A percentile compares a stretch with the other conserved stretches of the same genome.
These are phyloP conservation scores for Filobasidium floriforme DNA, from an alignment of 768 basidiomycete species.

Conservation along the genomic window DNA sequence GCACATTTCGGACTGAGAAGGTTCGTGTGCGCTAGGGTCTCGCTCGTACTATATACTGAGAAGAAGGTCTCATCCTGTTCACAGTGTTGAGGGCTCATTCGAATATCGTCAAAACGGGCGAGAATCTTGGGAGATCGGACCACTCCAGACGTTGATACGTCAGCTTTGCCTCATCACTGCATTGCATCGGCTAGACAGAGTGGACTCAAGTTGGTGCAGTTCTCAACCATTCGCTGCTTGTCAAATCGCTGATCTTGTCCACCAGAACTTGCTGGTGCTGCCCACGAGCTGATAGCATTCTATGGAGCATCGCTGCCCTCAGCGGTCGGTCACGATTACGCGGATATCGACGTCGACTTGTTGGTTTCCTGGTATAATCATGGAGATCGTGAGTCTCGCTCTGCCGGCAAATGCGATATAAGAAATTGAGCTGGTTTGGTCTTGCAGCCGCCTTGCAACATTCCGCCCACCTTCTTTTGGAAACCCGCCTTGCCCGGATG, in stretches of 20 bases:
- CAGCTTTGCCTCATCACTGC: slow-evolving; percentile 58
- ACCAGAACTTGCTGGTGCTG: background rate
- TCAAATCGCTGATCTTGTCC: background rate
- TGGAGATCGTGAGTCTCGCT: slow-evolving; percentile 18
- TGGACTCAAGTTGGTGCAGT: slow-evolving; percentile 57
- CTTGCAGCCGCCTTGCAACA: slow-evolving; percentile 62
- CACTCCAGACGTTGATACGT: slow-evolving; percentile 61
- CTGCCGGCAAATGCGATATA: too few species aligned
- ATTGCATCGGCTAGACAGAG: slow-evolving; percentile 63
- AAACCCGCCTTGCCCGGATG: slow-evolving; percentile 61
- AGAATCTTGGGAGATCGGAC: slow-evolving; percentile 59
- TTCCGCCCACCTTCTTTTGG: slow-evolving; percentile 69
- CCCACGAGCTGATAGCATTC: slow-evolving; percentile 58
- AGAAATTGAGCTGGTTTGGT: slow-evolving; percentile 11
- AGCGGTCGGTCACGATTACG: slow-evolving; percentile 57
- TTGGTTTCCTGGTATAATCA: slow-evolving; percentile 61
- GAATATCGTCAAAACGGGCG: background rate
- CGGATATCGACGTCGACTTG: slow-evolving; percentile 62
- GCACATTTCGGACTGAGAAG: background rate
- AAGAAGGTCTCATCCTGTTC: background rate
- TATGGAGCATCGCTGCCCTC: slow-evolving; percentile 66
- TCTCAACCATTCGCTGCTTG: background rate
- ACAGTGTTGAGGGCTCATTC: background rate
- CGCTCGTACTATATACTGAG: background rate
- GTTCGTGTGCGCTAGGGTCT: background rate